Evolutionary conservation across 331 rosid species (phyloP).

Genomic region (Quercus tomentella): DNA sequence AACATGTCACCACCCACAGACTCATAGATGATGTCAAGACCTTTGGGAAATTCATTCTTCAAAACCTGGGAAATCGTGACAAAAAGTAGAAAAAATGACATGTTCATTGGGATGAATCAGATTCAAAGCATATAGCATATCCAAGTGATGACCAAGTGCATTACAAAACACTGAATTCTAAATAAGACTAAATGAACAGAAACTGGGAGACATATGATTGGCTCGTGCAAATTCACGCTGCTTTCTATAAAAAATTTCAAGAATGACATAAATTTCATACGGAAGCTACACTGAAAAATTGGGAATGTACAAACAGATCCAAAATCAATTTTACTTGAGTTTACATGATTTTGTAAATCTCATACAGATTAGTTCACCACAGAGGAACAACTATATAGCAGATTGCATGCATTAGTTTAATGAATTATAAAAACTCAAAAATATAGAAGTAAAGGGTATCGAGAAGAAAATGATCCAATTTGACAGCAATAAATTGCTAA

Average conservation of each 20-base stretch:
- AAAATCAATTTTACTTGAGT: background rate
- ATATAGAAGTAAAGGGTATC: too few species aligned
- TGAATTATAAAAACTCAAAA: too few species aligned
- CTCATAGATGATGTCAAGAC: constrained; percentile 86
- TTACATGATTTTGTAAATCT: background rate
- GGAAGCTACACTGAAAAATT: background rate
- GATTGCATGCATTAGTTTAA: background rate
- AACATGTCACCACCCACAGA: constrained; percentile 96
- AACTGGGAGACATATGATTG: background rate
- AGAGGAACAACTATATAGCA: background rate
- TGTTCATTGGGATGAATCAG: background rate
- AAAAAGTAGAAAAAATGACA: background rate
- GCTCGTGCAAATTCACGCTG: background rate
- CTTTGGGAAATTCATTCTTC: constrained; percentile 69
- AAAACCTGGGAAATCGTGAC: constrained; percentile 51
- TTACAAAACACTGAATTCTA: background rate
- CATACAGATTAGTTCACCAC: background rate
- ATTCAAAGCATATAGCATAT: background rate
- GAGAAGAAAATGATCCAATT: background rate
- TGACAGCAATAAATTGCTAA: background rate
- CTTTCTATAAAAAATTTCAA: background rate
- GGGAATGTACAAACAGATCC: background rate
- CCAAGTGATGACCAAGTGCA: background rate
- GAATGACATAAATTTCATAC: background rate
- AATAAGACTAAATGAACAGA: background rate